Evolutionary conservation across 768 basidiomycete genomes (phyloP).

Genomic region (Naematelia aurantialba): DNA sequence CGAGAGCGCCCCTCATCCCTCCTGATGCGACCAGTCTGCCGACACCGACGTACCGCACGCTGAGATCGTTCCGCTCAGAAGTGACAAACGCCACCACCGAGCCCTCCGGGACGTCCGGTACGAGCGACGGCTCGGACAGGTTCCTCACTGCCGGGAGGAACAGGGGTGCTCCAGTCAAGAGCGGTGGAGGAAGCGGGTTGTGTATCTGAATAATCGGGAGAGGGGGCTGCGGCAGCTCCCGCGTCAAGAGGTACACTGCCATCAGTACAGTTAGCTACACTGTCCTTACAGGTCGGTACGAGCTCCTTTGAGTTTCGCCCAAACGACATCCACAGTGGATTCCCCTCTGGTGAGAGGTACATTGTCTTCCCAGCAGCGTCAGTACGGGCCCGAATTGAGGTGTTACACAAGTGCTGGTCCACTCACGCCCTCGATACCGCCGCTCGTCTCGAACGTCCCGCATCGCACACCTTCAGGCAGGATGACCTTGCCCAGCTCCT

Average conservation of each 20-base stretch:
- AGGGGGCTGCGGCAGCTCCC: conserved; percentile 17
- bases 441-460: conserved; percentile 37
- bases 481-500: conserved; percentile 35
- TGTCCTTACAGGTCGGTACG: conserved; percentile 42
- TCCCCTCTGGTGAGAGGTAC: conserved; percentile 29
- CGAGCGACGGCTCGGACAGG: conserved; percentile 28
- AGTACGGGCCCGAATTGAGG: not conserved
- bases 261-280: not conserved
- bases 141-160: conserved; percentile 46
- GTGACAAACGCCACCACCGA: conserved; percentile 36
- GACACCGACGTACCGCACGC: conserved; percentile 39
- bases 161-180: conserved; percentile 45
- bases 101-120: conserved; percentile 41
- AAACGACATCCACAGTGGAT: conserved; percentile 46
- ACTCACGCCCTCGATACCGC: conserved; percentile 40
- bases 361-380: too few relatives aligned
- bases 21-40: conserved; percentile 38
- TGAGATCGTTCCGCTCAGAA: conserved; percentile 9
- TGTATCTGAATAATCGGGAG: conserved; percentile 43
- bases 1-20: conserved; percentile 41
- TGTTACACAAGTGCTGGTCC: not conserved
- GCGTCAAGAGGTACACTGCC: conserved; percentile 27
- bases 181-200: conserved; percentile 42
- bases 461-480: conserved; percentile 41
- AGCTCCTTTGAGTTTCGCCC: conserved; percentile 42